Evolutionary conservation across 2,329 filamentous ascomycete species (phyloP).

Genomic region (Colletotrichum sp.): DNA sequence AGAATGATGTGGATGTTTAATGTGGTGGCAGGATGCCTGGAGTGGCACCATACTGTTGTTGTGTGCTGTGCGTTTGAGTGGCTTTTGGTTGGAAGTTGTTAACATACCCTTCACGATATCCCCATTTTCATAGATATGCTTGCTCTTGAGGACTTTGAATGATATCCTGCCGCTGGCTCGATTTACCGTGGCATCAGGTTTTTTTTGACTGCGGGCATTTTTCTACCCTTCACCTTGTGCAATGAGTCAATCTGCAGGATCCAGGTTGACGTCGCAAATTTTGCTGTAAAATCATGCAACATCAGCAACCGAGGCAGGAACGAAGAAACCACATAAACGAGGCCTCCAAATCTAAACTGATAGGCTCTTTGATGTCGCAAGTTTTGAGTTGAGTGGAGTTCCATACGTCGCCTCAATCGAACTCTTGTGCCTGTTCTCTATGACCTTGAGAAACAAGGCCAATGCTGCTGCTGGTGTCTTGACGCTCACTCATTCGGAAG

Average conservation of each 20-base stretch:
- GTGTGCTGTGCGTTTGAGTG: not conserved
- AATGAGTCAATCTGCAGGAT: not conserved
- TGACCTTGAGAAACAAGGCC: no score
- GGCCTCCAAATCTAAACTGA: no score
- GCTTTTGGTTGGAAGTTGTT: not conserved
- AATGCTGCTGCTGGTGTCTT: no score
- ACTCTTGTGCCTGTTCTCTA: no score
- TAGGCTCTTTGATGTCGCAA: no score
- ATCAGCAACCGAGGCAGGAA: not conserved
- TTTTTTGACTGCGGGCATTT: not conserved
- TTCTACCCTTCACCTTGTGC: not conserved
- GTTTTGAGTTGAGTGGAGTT: no score
- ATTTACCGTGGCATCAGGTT: not conserved
- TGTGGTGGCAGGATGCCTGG: not conserved
- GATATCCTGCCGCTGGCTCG: not conserved
- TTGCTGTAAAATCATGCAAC: not conserved
- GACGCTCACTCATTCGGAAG: no score
- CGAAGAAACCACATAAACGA: not conserved
- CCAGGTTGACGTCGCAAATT: not conserved
- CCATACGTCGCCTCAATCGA: no score
- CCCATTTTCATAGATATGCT: not conserved
- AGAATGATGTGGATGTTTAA: not conserved
- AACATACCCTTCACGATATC: constrained; percentile 20
- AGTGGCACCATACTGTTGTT: not conserved
- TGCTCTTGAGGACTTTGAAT: not conserved